Conservation (phyloP, 2,329 filamentous ascomycete genomes). For the Colletotrichum truncatum region DNA sequence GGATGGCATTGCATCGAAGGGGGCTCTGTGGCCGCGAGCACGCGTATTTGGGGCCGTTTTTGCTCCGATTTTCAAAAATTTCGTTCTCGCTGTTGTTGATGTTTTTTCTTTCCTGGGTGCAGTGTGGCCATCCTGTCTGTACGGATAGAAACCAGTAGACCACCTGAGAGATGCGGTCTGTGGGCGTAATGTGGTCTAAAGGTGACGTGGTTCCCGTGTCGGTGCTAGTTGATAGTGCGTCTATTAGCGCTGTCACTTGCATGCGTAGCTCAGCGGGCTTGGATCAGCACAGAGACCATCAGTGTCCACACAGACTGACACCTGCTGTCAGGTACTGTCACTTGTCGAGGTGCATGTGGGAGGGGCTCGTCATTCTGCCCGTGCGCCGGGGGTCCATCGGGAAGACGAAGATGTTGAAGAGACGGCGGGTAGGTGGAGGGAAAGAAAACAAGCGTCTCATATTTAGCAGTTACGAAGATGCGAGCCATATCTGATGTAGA, state of each 20-base stretch:
- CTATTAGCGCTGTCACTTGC: constrained; percentile 28
- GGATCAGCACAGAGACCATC: constrained; percentile 13
- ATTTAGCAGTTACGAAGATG: too few species aligned
- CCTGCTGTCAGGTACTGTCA: constrained; percentile 23
- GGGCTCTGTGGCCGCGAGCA: too few species aligned
- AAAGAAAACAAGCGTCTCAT: too few species aligned
- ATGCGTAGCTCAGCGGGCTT: constrained; percentile 23
- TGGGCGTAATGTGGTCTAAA: constrained; percentile 13
- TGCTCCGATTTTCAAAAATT: too few species aligned
- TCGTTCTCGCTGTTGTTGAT: too few species aligned
- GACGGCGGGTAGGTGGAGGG: neutral
- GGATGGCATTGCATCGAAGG: too few species aligned
- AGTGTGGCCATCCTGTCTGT: too few species aligned
- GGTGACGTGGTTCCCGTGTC: constrained; percentile 23
- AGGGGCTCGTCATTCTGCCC: neutral
- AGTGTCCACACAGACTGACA: constrained; percentile 11
- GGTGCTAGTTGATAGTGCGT: constrained; percentile 7
- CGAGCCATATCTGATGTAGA: too few species aligned
- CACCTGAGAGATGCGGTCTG: neutral
- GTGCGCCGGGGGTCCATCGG: neutral
- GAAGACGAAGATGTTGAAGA: neutral
- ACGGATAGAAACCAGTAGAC: too few species aligned
- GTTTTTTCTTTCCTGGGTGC: too few species aligned
- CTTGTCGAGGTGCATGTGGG: neutral
- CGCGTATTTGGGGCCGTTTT: too few species aligned